phyloP scores from a whole-genome alignment of 2,329 filamentous ascomycete genomes.

The Fusarium xylarioides region DNA sequence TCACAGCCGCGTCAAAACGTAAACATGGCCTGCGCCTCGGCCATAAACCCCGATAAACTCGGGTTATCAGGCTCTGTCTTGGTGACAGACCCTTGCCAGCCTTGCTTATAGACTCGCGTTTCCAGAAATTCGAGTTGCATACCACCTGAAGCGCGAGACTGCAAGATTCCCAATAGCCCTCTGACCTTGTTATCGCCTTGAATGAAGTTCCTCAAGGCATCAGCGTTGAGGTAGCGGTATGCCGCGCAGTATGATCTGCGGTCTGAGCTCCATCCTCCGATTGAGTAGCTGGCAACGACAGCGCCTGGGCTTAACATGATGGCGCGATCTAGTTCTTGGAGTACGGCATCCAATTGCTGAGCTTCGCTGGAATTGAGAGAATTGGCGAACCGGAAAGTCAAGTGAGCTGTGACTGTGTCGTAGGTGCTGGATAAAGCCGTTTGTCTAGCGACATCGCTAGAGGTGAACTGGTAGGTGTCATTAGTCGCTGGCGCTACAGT shows the following conservation, averaged over 20 bases:
- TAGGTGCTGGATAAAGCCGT: background rate
- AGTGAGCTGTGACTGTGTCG: background rate
- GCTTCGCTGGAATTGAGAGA: background rate
- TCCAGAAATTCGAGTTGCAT: conserved; percentile 6
- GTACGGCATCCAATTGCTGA: background rate
- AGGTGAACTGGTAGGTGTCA: background rate
- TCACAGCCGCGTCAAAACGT: background rate
- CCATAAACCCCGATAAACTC: background rate
- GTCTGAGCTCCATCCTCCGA: background rate
- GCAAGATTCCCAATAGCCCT: fast-evolving
- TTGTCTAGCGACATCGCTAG: background rate
- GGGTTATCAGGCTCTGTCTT: conserved; percentile 2
- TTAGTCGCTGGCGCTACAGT: background rate
- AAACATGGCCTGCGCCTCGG: background rate
- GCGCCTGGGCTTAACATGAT: background rate
- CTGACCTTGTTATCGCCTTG: background rate
- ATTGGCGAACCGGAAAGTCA: background rate
- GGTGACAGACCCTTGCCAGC: conserved; percentile 18
- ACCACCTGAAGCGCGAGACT: background rate
- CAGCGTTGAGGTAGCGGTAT: background rate
- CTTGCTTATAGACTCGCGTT: background rate
- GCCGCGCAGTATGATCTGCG: background rate
- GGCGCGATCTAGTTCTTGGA: background rate
- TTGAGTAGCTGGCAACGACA: background rate
- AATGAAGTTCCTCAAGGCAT: background rate